Percentiles rank a stretch among this genome's conserved stretches.
Evolutionary conservation across 768 basidiomycete species (phyloP).

Genomic region (Lactarius sp.): DNA sequence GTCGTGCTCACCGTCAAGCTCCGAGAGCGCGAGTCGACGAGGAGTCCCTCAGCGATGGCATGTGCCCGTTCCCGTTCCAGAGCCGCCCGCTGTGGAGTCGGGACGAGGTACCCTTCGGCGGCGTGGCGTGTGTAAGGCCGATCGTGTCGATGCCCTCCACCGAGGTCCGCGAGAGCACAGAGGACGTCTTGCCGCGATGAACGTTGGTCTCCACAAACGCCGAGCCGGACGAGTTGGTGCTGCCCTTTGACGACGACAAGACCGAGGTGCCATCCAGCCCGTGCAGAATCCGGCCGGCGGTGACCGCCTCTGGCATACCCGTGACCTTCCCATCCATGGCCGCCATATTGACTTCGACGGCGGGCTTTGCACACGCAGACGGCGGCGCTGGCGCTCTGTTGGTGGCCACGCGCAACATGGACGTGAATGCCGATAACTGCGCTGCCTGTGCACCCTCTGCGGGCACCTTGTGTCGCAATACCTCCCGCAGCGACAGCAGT

Average conservation of each 20-base stretch:
- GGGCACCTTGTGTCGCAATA: no score
- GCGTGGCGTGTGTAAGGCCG: conserved; percentile 14
- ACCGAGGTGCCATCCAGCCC: conserved; percentile 36
- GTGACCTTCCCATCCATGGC: conserved; percentile 48
- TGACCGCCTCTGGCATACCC: conserved; percentile 34
- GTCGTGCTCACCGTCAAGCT: no score
- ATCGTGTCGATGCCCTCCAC: conserved; percentile 38
- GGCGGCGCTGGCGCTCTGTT: conserved; percentile 27
- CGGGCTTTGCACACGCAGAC: conserved; percentile 52
- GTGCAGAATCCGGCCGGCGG: conserved; percentile 43
- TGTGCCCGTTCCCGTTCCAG: conserved; percentile 4
- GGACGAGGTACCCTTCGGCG: not conserved
- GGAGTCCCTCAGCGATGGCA: conserved; percentile 31
- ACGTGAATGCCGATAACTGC: conserved; percentile 27
- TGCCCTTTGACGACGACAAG: conserved; percentile 27
- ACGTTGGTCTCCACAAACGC: conserved; percentile 36
- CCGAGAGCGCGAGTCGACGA: no score
- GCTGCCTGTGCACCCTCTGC: conserved; percentile 11
- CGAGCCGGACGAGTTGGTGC: conserved; percentile 23
- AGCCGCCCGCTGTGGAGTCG: not conserved
- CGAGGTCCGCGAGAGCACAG: conserved; percentile 37
- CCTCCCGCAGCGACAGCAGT: no score
- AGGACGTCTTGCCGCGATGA: conserved; percentile 37
- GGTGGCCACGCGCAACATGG: conserved; percentile 22
- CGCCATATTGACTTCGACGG: conserved; percentile 48